Conservation (phyloP, 106 monocot species). For the Hemerocallis citrina region DNA sequence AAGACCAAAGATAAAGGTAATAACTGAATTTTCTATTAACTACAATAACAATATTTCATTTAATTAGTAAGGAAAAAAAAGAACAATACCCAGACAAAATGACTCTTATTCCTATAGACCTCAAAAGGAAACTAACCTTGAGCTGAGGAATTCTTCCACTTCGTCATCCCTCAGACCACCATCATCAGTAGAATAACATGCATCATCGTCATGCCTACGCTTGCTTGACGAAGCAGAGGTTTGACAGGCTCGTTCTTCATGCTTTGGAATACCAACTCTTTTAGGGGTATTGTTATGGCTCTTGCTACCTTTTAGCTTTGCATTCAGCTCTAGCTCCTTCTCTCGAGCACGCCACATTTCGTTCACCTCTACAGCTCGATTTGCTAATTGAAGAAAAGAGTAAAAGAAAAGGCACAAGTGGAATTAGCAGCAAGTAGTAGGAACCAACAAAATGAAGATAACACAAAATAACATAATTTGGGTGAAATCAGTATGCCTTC, state of each 20-base stretch:
- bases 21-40: too few species aligned
- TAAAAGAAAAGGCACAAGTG: not conserved
- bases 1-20: too few species aligned
- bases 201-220: slow-evolving; percentile 5
- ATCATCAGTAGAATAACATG: slow-evolving; percentile 22
- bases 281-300: slow-evolving; percentile 7
- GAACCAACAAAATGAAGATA: not conserved
- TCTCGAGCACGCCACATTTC: slow-evolving; percentile 91
- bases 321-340: slow-evolving; percentile 74
- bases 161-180: slow-evolving; percentile 69
- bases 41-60: too few species aligned
- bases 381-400: slow-evolving; percentile 40
- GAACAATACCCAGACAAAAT: not conserved
- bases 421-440: not conserved
- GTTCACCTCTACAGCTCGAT: slow-evolving; percentile 65
- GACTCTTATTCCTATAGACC: too few species aligned
- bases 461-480: too few species aligned
- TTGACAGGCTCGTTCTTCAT: slow-evolving; percentile 7
- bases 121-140: slow-evolving; percentile 63
- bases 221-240: slow-evolving; percentile 28
- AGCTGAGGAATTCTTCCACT: slow-evolving; percentile 71
- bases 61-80: too few species aligned
- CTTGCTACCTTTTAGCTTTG: slow-evolving; percentile 16
- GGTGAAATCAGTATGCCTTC: too few species aligned
- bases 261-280: slow-evolving; percentile 13